A percentile compares a stretch with the other conserved stretches of the same genome.
phyloP scores from a whole-genome alignment of 2,329 filamentous ascomycete species.

The Colletotrichum lupini region DNA sequence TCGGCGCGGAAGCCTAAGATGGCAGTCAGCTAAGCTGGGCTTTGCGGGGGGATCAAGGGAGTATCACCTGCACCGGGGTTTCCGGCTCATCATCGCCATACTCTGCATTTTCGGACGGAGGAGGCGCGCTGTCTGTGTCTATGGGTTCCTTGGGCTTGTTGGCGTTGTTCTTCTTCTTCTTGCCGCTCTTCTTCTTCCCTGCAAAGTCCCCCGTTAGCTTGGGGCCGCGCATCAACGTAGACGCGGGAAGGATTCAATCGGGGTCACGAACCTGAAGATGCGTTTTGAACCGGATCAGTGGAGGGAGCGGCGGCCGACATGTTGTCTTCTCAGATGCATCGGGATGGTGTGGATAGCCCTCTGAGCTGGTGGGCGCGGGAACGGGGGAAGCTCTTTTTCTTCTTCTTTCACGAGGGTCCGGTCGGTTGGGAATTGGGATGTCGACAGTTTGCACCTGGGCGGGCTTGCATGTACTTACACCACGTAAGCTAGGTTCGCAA shows the following conservation, averaged over 20 bases:
- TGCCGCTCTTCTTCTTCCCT: conserved; percentile 69
- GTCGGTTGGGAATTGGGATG: conserved; percentile 20
- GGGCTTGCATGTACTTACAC: conserved; percentile 31
- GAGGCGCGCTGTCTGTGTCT: conserved; percentile 47
- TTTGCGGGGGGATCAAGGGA: conserved; percentile 10
- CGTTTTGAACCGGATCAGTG: conserved; percentile 41
- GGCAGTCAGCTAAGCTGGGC: conserved; percentile 34
- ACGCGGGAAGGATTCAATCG: conserved; percentile 6
- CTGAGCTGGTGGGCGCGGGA: conserved; percentile 30
- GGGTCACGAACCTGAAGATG: conserved; percentile 41
- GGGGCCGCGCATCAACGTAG: conserved; percentile 4
- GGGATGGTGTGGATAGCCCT: conserved; percentile 31
- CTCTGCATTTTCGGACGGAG: conserved; percentile 46
- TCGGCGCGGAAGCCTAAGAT: conserved; percentile 36
- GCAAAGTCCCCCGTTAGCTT: conserved; percentile 30
- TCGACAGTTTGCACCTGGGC: conserved; percentile 24
- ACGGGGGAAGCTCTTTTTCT: not conserved
- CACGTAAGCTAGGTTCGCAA: conserved; percentile 34
- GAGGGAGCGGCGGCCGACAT: conserved; percentile 44
- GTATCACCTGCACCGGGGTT: conserved; percentile 46
- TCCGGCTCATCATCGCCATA: conserved; percentile 58
- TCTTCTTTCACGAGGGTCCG: not conserved
- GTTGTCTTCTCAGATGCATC: conserved; percentile 35
- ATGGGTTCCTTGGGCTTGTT: conserved; percentile 57
- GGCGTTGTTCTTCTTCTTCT: conserved; percentile 69